Percentiles rank a stretch among this genome's conserved stretches.
These are phyloP conservation scores for Paraphoma chrysanthemicola DNA, from an alignment of 2,329 filamentous ascomycete species.

Conservation along the genomic window DNA sequence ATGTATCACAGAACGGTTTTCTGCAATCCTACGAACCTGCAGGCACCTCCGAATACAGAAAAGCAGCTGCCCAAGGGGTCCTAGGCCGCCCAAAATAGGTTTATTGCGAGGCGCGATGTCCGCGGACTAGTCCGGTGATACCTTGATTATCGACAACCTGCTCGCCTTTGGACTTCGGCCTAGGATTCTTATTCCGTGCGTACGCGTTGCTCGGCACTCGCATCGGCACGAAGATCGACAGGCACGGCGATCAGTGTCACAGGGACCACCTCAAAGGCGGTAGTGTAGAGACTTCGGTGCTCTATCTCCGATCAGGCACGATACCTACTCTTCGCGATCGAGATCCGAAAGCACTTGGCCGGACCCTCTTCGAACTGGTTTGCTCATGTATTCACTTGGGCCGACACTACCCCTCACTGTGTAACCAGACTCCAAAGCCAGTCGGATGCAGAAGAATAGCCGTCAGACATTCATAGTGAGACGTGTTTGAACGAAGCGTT, in stretches of 20 bases:
- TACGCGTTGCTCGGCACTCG: neutral
- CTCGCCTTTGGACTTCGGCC: neutral
- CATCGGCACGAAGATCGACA: neutral
- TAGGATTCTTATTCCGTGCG: neutral
- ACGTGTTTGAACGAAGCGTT: no score
- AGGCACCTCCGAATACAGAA: constrained; percentile 22
- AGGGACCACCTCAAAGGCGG: neutral
- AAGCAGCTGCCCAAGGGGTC: constrained; percentile 14
- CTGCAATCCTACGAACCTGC: constrained; percentile 23
- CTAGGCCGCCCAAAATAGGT: neutral
- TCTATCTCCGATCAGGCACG: neutral
- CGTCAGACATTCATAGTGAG: neutral
- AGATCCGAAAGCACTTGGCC: no score
- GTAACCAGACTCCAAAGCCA: neutral
- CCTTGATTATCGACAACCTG: neutral
- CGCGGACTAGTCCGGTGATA: neutral
- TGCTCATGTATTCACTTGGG: neutral
- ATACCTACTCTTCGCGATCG: neutral
- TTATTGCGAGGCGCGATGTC: neutral
- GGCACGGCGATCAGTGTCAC: neutral
- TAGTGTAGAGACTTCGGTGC: no score
- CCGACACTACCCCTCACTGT: neutral
- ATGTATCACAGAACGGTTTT: constrained; percentile 27
- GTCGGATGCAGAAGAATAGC: neutral
- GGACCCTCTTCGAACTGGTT: no score